These are phyloP conservation scores for Trichoderma aggressivum DNA, from an alignment of 2,329 filamentous ascomycete genomes.

Conservation along the genomic window DNA sequence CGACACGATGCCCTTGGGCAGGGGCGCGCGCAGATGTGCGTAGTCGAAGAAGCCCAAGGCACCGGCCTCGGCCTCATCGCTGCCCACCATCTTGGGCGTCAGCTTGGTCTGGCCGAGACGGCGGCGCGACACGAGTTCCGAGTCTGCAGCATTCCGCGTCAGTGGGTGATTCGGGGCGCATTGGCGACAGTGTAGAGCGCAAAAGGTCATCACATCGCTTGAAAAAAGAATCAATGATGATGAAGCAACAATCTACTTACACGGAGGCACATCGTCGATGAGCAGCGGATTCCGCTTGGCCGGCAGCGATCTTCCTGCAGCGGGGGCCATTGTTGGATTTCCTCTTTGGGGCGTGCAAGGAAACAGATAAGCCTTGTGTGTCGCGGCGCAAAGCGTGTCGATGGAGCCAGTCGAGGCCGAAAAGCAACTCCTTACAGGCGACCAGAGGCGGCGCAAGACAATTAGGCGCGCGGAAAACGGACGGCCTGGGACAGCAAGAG, in stretches of 20 bases:
- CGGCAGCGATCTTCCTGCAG: slow-evolving; percentile 49
- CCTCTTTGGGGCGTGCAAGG: not conserved
- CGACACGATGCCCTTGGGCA: slow-evolving; percentile 86
- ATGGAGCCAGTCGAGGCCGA: not conserved
- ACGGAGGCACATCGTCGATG: slow-evolving; percentile 58
- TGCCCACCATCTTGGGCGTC: slow-evolving; percentile 73
- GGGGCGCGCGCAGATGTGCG: slow-evolving; percentile 85
- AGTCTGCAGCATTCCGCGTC: slow-evolving; percentile 46
- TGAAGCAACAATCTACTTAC: slow-evolving; percentile 42
- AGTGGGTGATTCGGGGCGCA: slow-evolving; percentile 22
- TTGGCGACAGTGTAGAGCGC: not conserved
- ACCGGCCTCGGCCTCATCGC: slow-evolving; percentile 69
- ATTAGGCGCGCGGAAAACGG: slow-evolving; percentile 23
- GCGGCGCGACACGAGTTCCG: slow-evolving; percentile 75
- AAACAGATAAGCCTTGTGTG: slow-evolving; percentile 3
- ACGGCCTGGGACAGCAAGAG: not conserved
- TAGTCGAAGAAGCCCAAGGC: slow-evolving; percentile 89
- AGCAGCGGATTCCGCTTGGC: slow-evolving; percentile 63
- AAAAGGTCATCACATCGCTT: not conserved
- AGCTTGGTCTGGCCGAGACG: slow-evolving; percentile 92
- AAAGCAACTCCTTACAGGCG: slow-evolving; percentile 24
- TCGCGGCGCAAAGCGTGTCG: slow-evolving; percentile 19
- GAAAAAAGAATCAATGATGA: not conserved
- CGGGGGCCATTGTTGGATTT: slow-evolving; percentile 34
- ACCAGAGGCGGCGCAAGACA: slow-evolving; percentile 9